A percentile compares a stretch with the other conserved stretches of the same genome.
These are phyloP conservation scores for Ilex asprella DNA, from an alignment of 257 asterid genomes.

Conservation along the genomic window DNA sequence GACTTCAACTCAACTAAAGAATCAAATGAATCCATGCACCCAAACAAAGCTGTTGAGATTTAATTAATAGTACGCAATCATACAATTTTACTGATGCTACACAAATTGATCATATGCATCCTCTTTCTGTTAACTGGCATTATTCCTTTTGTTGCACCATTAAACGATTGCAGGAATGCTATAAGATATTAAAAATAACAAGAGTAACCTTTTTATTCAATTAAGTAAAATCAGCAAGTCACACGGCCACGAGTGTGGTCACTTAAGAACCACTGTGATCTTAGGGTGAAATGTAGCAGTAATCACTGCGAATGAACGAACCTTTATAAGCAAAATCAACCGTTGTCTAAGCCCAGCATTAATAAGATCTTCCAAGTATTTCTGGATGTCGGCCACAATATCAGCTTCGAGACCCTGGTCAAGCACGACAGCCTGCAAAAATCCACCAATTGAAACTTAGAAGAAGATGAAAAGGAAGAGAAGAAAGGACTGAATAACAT, in stretches of 20 bases:
- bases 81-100: too few relatives aligned
- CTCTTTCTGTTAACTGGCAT: too few relatives aligned
- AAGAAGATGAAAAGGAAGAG: neutral
- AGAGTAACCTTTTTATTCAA: too few relatives aligned
- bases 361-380: conserved; percentile 64
- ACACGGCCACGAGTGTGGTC: neutral
- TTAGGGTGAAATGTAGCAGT: conserved; percentile 6
- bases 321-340: conserved; percentile 72
- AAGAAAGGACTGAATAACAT: neutral
- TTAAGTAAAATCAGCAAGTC: too few relatives aligned
- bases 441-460: conserved; percentile 4
- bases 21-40: too few relatives aligned
- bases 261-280: conserved; percentile 3
- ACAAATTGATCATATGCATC: too few relatives aligned
- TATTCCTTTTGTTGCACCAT: too few relatives aligned
- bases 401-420: conserved; percentile 81
- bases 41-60: too few relatives aligned
- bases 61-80: too few relatives aligned
- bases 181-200: too few relatives aligned
- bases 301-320: conserved; percentile 16
- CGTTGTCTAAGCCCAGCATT: conserved; percentile 71
- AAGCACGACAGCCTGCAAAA: conserved; percentile 84
- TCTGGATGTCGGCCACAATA: conserved; percentile 68
- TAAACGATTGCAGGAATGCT: too few relatives aligned
- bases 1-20: too few relatives aligned